Evolutionary conservation across 495 filamentous ascomycete species (phyloP), one percentile per base, ranked within the genome.

Genomic region (Neurospora sp.): DNA sequence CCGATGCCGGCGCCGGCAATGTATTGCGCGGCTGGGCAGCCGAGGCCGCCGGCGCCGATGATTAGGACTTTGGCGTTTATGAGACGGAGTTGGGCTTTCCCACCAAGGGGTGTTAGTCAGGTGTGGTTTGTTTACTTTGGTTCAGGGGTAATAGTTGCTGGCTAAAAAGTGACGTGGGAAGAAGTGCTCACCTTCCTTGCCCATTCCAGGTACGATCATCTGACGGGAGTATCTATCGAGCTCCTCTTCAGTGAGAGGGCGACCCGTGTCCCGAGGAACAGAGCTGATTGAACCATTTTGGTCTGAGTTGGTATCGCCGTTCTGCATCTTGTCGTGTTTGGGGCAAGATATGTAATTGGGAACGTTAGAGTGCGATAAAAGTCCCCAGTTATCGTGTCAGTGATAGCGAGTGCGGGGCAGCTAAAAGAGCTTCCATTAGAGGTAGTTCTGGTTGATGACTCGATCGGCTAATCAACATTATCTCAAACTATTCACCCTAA

Each of bases 11-110:
- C 93, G 10, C 93, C 94, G 40, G 94, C 92, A 3, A 98, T 86
- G 79, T 99, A 99, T 39, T 91, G 87, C 38, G 94, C 93, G 35
- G 96, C 93, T 6, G 96, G 96, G 77, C 93, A 99, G 48, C 96
- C 96, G 22, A 99, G 81, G 3, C 96, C 96, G 9, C 96, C 96
- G 27, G 91, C 88, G n/a, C 96, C 96, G n/a, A 99, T 88, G 69
- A 99, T 87, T 42, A 98, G 85, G 1, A 97, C 89, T 14, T 85
- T 87, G 5, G 91, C 83, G 16, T 85, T 82, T 77, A 91, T 91
- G 18, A 98, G 87, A 59, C 86, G 87, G 2, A 97, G 86, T 83
- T 99, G 96, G 11, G 92, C 93, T 31, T 31, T 31, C 27, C 27
- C 27, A 31, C 27, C 27, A 31, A 31, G 27, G 27, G 27, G 3